phyloP scores from a whole-genome alignment of 1,139 yeast species.

The Zygosaccharomyces sapae region DNA sequence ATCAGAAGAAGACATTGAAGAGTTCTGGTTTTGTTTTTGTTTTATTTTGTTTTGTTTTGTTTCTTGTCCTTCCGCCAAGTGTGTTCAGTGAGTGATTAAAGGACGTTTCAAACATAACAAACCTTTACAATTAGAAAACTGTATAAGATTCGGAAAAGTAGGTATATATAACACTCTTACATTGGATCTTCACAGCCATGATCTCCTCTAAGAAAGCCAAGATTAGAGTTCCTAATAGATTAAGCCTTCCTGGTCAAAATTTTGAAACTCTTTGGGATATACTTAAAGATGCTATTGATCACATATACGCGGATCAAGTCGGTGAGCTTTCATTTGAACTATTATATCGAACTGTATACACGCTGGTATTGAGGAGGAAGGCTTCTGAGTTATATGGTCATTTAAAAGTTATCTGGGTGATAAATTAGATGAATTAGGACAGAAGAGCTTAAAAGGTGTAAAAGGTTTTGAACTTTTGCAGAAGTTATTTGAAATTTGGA shows the following conservation, averaged over 20 bases:
- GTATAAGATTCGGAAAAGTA: too few relatives aligned
- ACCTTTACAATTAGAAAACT: neutral
- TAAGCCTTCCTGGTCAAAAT: conserved; percentile 27
- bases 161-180: too few relatives aligned
- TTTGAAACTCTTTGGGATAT: conserved; percentile 60
- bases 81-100: neutral
- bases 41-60: too few relatives aligned
- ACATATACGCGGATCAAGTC: conserved; percentile 72
- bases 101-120: neutral
- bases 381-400: conserved; percentile 68
- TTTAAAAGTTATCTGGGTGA: conserved; percentile 49
- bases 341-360: conserved; percentile 77
- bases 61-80: too few relatives aligned
- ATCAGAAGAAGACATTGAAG: conserved; percentile 52
- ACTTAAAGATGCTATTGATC: conserved; percentile 68
- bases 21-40: too few relatives aligned
- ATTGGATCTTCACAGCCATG: conserved; percentile 4
- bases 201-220: conserved; percentile 38
- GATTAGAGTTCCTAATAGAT: conserved; percentile 71
- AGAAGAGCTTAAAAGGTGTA: conserved; percentile 17
- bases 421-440: conserved; percentile 44
- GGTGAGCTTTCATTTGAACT: conserved; percentile 78
- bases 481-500: conserved; percentile 58
- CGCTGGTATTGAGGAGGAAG: conserved; percentile 67
- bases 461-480: conserved; percentile 42